Conservation (phyloP, 2,329 filamentous ascomycete species). For the Xylaria hypoxylon region DNA sequence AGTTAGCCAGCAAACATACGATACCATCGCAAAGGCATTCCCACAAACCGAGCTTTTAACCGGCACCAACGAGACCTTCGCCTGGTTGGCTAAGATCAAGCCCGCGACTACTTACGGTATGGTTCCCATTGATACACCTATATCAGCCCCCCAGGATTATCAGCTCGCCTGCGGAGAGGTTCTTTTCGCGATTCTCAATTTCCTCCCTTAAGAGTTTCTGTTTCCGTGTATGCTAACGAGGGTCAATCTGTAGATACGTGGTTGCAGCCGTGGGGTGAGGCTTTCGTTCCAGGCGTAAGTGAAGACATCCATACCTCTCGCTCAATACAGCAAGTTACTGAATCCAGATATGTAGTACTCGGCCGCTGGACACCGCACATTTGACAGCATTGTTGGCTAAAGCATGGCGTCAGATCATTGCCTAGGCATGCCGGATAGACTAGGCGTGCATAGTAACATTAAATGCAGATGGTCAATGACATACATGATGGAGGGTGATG, state of each 20-base stretch:
- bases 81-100: conserved; percentile 36
- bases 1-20: conserved; percentile 17
- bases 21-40: conserved; percentile 23
- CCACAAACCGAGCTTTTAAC: conserved; percentile 34
- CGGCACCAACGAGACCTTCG: conserved; percentile 36
- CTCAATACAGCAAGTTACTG: conserved; percentile 1
- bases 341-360: conserved; percentile 28
- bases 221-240: conserved; percentile 3
- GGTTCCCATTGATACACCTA: too few relatives aligned
- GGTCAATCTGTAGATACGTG: conserved; percentile 28
- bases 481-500: background rate
- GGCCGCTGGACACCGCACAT: conserved; percentile 32
- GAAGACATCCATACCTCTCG: background rate
- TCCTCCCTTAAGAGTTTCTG: background rate
- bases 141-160: too few relatives aligned
- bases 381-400: conserved; percentile 28
- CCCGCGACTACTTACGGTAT: conserved; percentile 34
- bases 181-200: background rate
- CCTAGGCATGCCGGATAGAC: background rate
- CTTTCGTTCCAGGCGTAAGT: conserved; percentile 35
- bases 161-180: too few relatives aligned
- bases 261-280: conserved; percentile 36
- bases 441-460: background rate
- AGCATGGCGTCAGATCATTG: background rate
- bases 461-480: background rate